Conservation (phyloP, 2,329 filamentous ascomycete species). For the Bipolaris oryzae region DNA sequence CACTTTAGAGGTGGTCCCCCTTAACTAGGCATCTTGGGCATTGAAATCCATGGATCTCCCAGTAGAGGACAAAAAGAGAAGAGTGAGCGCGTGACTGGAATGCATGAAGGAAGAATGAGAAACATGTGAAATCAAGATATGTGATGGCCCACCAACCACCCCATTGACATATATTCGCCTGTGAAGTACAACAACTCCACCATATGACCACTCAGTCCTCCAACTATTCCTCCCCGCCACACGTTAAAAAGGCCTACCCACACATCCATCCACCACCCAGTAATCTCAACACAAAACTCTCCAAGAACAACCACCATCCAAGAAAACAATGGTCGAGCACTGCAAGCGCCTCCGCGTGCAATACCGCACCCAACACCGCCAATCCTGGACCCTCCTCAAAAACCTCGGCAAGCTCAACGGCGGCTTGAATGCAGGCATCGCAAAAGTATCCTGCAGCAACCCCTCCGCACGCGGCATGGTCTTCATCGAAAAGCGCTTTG, state of each 20-base stretch:
- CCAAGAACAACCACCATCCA: neutral
- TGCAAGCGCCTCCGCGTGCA: neutral
- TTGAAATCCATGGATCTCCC: too few relatives aligned
- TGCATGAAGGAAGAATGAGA: too few relatives aligned
- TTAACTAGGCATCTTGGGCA: too few relatives aligned
- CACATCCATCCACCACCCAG: neutral
- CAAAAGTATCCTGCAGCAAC: constrained; percentile 3
- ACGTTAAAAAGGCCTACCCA: too few relatives aligned
- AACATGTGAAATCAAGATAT: too few relatives aligned
- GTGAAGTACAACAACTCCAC: neutral
- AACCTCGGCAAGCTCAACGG: constrained; percentile 9
- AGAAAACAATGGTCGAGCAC: constrained; percentile 1
- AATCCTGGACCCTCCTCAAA: constrained; percentile 5
- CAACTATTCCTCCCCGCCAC: too few relatives aligned
- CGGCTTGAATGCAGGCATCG: constrained; percentile 17
- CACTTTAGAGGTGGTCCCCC: too few relatives aligned
- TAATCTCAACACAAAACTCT: neutral
- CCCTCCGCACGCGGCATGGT: constrained; percentile 4
- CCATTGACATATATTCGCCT: too few relatives aligned
- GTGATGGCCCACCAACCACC: too few relatives aligned
- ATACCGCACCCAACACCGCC: too few relatives aligned
- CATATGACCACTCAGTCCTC: neutral
- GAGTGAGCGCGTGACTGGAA: too few relatives aligned
- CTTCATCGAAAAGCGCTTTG: constrained; percentile 26
- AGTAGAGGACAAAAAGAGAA: too few relatives aligned